Conservation (phyloP, 2,329 filamentous ascomycete genomes). For the Chlorencoelia australis region DNA sequence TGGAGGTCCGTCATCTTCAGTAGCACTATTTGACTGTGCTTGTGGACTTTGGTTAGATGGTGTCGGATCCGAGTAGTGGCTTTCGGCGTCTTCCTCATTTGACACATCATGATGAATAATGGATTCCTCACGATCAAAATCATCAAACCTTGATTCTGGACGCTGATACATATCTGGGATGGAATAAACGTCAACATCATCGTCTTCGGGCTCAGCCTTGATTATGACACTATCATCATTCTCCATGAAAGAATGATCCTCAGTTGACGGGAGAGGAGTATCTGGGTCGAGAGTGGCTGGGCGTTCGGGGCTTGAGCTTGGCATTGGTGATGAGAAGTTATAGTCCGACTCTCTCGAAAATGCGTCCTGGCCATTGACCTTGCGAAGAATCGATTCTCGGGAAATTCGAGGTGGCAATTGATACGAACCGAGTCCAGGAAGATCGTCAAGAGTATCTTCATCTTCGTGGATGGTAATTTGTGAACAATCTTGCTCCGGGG, state of each 20-base stretch:
- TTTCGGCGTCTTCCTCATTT: constrained; percentile 18
- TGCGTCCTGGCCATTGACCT: constrained; percentile 56
- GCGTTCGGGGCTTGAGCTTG: constrained; percentile 48
- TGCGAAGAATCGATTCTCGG: constrained; percentile 83
- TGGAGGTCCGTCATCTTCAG: constrained; percentile 39
- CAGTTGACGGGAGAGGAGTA: constrained; percentile 78
- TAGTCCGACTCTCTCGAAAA: constrained; percentile 52
- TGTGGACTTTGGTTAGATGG: constrained; percentile 16
- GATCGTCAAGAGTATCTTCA: constrained; percentile 50
- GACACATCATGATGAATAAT: constrained; percentile 6
- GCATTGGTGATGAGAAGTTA: constrained; percentile 52
- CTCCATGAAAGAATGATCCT: constrained; percentile 51
- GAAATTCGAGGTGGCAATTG: constrained; percentile 72
- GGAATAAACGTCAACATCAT: constrained; percentile 54
- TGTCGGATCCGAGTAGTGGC: constrained; percentile 42
- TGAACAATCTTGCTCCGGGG: constrained; percentile 22
- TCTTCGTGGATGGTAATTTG: constrained; percentile 37
- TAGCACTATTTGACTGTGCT: constrained; percentile 15
- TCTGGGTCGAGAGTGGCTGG: constrained; percentile 68
- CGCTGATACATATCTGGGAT: constrained; percentile 57
- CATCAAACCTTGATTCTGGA: constrained; percentile 34
- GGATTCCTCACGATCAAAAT: constrained; percentile 9
- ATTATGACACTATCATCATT: constrained; percentile 52
- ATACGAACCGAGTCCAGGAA: constrained; percentile 49
- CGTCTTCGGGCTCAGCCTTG: constrained; percentile 51